Conservation (phyloP, 2,329 filamentous ascomycete species). For the Aspergillus alliaceus region DNA sequence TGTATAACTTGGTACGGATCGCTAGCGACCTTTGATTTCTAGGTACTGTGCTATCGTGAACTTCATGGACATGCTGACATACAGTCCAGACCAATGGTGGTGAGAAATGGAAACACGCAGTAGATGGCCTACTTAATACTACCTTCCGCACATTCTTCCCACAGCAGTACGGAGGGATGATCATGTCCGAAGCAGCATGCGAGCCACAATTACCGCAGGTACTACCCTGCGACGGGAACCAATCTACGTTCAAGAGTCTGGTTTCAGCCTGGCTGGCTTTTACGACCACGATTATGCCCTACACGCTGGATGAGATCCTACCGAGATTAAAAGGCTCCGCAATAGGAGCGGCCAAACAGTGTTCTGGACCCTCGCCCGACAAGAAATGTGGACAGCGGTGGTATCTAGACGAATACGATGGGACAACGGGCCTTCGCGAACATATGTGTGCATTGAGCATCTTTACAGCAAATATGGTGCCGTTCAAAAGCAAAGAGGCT, state of each 20-base stretch:
- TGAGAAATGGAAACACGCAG: conserved; percentile 53
- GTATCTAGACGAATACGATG: conserved; percentile 33
- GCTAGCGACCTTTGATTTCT: background rate
- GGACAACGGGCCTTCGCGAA: conserved; percentile 36
- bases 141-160: conserved; percentile 51
- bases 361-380: conserved; percentile 29
- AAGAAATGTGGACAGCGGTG: conserved; percentile 43
- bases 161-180: conserved; percentile 27
- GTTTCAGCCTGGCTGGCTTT: conserved; percentile 60
- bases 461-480: conserved; percentile 55
- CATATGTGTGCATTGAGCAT: conserved; percentile 52
- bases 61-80: background rate
- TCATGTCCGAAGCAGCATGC: conserved; percentile 43
- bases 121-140: conserved; percentile 55
- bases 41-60: background rate
- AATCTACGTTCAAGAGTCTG: conserved; percentile 66
- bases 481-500: conserved; percentile 35
- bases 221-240: conserved; percentile 43
- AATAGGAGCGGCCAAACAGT: conserved; percentile 48
- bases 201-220: conserved; percentile 40
- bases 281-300: conserved; percentile 59
- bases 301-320: conserved; percentile 51
- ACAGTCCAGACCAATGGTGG: conserved; percentile 34
- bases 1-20: conserved; percentile 54
- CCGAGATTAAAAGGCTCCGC: conserved; percentile 56